A percentile compares a stretch with the other conserved stretches of the same genome.
Evolutionary conservation across 192 early-diverging fungal genomes (phyloP).

Genomic region (Rhizoclosmatium globosum): DNA sequence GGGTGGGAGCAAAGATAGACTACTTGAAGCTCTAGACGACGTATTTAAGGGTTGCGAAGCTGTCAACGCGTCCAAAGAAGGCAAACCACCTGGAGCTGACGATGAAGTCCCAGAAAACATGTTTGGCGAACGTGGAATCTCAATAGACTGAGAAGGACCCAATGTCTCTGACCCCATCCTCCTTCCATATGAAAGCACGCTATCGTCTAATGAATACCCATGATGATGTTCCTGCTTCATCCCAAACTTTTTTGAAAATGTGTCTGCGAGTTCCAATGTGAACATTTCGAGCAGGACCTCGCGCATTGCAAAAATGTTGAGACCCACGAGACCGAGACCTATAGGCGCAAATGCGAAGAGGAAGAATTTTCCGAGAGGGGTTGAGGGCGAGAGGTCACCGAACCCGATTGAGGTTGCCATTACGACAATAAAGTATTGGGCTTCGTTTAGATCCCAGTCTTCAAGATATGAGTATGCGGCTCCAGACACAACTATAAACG

Average conservation of each 20-base stretch:
- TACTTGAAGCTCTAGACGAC: neutral
- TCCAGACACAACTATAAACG: conserved; percentile 42
- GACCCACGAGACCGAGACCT: conserved; percentile 52
- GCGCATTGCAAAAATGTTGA: conserved; percentile 55
- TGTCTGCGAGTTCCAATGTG: conserved; percentile 48
- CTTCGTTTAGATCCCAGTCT: conserved; percentile 60
- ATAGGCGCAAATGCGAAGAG: conserved; percentile 42
- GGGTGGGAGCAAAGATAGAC: neutral
- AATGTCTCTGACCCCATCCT: neutral
- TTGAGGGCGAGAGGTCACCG: conserved; percentile 54
- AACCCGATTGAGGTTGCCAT: conserved; percentile 61
- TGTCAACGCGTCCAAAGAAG: too few relatives aligned
- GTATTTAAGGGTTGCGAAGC: neutral
- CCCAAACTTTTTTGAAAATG: conserved; percentile 50
- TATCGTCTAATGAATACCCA: conserved; percentile 1
- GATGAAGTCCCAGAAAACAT: neutral
- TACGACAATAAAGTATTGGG: conserved; percentile 45
- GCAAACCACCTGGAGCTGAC: neutral
- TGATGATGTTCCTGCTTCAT: conserved; percentile 40
- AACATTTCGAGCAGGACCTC: conserved; percentile 58
- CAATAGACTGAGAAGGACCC: neutral
- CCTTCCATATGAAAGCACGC: neutral
- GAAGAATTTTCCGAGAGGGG: conserved; percentile 36
- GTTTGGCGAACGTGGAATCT: neutral
- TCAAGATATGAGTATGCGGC: conserved; percentile 48